A percentile compares a stretch with the other conserved stretches of the same genome.
These are phyloP conservation scores for Fusarium nelsonii DNA, from an alignment of 2,329 filamentous ascomycete species.

Conservation along the genomic window DNA sequence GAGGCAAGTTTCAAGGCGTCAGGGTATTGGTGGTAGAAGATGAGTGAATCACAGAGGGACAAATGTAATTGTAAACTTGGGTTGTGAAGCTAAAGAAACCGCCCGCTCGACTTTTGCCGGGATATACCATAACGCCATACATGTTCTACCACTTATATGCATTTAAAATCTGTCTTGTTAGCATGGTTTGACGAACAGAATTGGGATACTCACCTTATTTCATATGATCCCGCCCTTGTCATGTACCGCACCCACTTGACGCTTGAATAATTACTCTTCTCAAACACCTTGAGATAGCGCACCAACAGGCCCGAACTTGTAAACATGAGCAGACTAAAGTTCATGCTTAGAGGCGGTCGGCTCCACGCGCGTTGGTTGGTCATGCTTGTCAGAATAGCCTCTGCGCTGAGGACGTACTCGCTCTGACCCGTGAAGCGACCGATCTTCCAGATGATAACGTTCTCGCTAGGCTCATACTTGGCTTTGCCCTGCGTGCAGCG, in stretches of 20 bases:
- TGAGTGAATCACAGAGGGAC: slow-evolving; percentile 31
- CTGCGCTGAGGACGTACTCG: slow-evolving; percentile 94
- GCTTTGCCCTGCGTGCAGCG: slow-evolving; percentile 95
- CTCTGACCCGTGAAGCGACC: slow-evolving; percentile 98
- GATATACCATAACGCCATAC: slow-evolving; percentile 51
- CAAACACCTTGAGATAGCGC: slow-evolving; percentile 96
- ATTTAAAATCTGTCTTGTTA: slow-evolving; percentile 53
- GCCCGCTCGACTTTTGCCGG: slow-evolving; percentile 50
- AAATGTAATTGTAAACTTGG: slow-evolving; percentile 22
- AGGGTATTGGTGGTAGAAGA: slow-evolving; percentile 48
- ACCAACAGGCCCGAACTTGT: slow-evolving; percentile 94
- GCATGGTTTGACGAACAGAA: neutral
- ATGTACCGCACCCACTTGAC: slow-evolving; percentile 99
- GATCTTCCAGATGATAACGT: slow-evolving; percentile 99
- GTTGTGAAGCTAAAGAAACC: slow-evolving; percentile 44
- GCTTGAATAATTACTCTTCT: slow-evolving; percentile 98
- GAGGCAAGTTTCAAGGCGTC: slow-evolving; percentile 44
- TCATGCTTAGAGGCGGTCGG: slow-evolving; percentile 89
- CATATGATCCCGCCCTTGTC: slow-evolving; percentile 97
- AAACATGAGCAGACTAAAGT: slow-evolving; percentile 97
- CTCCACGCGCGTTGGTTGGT: slow-evolving; percentile 99
- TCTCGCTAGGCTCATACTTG: slow-evolving; percentile 98
- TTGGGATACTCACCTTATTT: slow-evolving; percentile 77
- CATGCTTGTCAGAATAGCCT: slow-evolving; percentile 94
- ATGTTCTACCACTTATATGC: slow-evolving; percentile 45